Evolutionary conservation across 768 basidiomycete genomes (phyloP).

Genomic region (Trametes maxima): DNA sequence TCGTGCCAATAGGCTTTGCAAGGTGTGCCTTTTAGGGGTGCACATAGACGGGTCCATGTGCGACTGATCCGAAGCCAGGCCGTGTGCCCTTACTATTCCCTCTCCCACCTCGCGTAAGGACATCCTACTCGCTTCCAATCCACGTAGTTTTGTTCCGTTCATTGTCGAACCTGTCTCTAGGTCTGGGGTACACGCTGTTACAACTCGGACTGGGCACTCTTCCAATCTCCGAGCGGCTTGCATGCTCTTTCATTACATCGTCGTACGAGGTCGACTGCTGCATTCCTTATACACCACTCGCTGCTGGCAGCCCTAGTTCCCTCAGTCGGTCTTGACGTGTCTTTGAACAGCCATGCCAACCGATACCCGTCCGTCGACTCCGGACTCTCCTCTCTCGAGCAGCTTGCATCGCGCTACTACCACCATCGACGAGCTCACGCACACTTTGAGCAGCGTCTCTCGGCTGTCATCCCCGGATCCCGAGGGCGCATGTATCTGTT

Average conservation of each 20-base stretch:
- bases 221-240: conserved; percentile 13
- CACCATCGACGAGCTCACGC: conserved; percentile 80
- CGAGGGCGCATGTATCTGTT: conserved; percentile 53
- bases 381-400: conserved; percentile 33
- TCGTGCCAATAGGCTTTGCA: background rate
- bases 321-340: background rate
- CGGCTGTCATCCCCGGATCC: conserved; percentile 76
- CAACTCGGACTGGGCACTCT: conserved; percentile 1
- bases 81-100: background rate
- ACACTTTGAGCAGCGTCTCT: conserved; percentile 72
- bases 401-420: conserved; percentile 36
- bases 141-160: background rate
- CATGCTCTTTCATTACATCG: conserved; percentile 13
- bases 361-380: conserved; percentile 27
- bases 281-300: conserved; percentile 8
- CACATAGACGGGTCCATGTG: too few species aligned
- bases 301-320: conserved; percentile 15
- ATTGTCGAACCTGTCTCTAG: too few species aligned
- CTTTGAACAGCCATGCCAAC: conserved; percentile 20
- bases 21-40: background rate
- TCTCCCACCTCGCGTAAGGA: background rate
- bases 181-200: background rate
- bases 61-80: background rate
- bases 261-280: conserved; percentile 5
- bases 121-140: background rate